Conservation (phyloP, 176 grass and related monocot genomes). For the Paspalum notatum region DNA sequence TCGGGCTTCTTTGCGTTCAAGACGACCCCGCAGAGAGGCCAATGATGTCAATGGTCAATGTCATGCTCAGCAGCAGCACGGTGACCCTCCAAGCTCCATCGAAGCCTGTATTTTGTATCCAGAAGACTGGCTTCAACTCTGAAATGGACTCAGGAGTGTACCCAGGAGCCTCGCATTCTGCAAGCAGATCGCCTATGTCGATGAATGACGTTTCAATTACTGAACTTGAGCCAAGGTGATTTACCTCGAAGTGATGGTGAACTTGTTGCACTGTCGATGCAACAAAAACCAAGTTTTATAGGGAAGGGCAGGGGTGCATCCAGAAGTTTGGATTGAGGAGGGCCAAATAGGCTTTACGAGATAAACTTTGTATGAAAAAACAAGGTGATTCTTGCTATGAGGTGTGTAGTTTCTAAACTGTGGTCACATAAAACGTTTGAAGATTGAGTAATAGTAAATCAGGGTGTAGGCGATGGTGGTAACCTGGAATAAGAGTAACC, state of each 20-base stretch:
- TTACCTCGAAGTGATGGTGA: not conserved
- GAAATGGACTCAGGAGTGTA: not conserved
- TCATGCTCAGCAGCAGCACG: conserved; percentile 64
- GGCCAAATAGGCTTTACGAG: no score
- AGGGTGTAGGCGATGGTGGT: no score
- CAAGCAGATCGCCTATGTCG: conserved; percentile 40
- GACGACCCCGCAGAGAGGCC: conserved; percentile 59
- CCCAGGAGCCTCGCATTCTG: not conserved
- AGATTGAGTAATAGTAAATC: no score
- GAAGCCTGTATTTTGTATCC: conserved; percentile 54
- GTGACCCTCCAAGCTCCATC: conserved; percentile 53
- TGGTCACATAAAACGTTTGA: no score
- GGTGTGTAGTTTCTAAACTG: no score
- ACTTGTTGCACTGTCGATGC: not conserved
- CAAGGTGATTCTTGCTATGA: no score
- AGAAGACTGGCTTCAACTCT: conserved; percentile 32
- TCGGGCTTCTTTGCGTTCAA: conserved; percentile 76
- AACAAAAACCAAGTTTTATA: no score
- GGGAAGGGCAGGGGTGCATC: no score
- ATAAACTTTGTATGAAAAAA: no score
- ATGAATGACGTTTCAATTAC: conserved; percentile 62
- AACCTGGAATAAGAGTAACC: no score
- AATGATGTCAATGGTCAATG: conserved; percentile 54
- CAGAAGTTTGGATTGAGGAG: no score
- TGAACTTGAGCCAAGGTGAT: conserved; percentile 62